Evolutionary conservation across 2,329 filamentous ascomycete genomes (phyloP), one percentile per base, ranked within the genome.

Genomic region (Phaeosphaeriaceae sp.): DNA sequence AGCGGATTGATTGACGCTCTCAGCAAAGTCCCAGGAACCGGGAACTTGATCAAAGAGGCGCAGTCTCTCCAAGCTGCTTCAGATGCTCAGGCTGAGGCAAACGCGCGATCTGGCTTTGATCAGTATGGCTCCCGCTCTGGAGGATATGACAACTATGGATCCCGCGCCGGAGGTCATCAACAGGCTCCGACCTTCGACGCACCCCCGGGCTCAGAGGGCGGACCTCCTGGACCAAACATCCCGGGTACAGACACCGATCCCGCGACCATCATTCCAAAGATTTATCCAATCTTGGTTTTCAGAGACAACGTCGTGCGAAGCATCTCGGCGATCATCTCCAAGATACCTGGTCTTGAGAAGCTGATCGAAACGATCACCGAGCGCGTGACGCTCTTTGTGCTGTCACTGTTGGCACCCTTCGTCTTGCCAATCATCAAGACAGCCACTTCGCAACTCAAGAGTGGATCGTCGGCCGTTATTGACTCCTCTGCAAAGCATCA

Each of bases 361-460:
- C 82, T 97, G n/a, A 88, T 98, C 21, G 94, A 98, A 63, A 94
- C 92, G 69, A 96, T 99, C 69, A 92, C 91, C 55, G 95, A 99
- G 80, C 94, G 91, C 1, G 83, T 99, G 42, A 97, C 94, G 0
- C 85, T 97, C 7, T 98, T 98, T 74, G 87, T 99, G 51, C 85
- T 99, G 61, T 93, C 93, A 6, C 85, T 99, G 1, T 84, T 99
- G 19, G 92, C 95, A 0, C 95, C 95, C 0, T 98, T 96, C 76
- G 86, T 99, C 61, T 88, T 93, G 55, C 95, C 95, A 11, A 90
- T 99, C 73, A 97, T 99, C 77, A 90, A 89, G 52, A 87, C 91
- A 53, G 92, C 94, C 5, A 94, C 92, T 21, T 89, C 93, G 71
- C 87, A 88, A 33, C 83, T 99, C 24, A 96, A 98, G 79, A 86